Evolutionary conservation across 495 filamentous ascomycete genomes (phyloP), one percentile per base, ranked within the genome.

Genomic region (Xylaria bambusicola): DNA sequence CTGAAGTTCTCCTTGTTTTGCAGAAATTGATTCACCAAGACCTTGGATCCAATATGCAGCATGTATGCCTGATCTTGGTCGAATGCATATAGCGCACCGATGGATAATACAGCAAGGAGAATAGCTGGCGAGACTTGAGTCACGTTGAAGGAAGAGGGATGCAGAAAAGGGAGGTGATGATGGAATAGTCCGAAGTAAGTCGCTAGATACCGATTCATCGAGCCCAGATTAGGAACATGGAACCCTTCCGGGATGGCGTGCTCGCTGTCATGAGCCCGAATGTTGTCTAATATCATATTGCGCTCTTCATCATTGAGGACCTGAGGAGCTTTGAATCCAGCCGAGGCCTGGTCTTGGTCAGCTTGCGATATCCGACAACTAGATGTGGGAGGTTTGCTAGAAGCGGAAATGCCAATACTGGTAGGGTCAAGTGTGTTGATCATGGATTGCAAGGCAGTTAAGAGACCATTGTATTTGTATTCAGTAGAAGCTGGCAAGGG

Each of bases 1-100:
- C 92, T 95, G 74, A 97, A 97, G 75, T 95, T 97, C 70, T 97
- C 93, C 76, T 96, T 95, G 76, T 96, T 93, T 74, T 96, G 93
- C 63, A 98, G 73, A 73, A 97, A 98, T 72, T 97, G 92, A 74
- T 91, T 96, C 67, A 97, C 91, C 29, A 98, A 80, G 45, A 97
- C 88, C 78, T 97, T 98, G 40, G 95, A 96, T 8, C 93, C 95
- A 56, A 97, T 93, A 75, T 98, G 94, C n/a, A 96, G 85, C 80
- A 93, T 88, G 71, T 96, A 87, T 12, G 95, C 95, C 67, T 95
- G 88, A 64, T 97, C 94, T 67, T 95, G 90, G 70, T 98, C 92
- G 69, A 98, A 98, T 9, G 93, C 91, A 74, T 98, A 98, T 54
- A 98, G 78, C 12, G 94, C 93, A 64, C 94, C 94, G 62, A 98